Evolutionary conservation across 2,329 filamentous ascomycete species (phyloP), one percentile per base, ranked within the genome.

Genomic region (Parastagonospora nodorum): DNA sequence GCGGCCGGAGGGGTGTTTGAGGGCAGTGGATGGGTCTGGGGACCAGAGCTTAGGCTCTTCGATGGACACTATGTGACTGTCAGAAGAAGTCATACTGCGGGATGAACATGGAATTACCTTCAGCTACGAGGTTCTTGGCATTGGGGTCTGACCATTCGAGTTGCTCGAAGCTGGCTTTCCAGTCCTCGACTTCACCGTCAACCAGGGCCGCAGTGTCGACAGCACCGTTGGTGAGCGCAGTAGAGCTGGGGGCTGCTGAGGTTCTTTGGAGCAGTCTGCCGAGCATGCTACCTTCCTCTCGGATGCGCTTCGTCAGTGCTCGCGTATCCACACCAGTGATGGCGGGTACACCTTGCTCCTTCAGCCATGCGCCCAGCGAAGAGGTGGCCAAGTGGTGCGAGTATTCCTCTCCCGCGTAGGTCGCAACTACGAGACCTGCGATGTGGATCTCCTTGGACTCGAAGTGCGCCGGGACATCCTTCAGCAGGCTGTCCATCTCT

Each of bases 301-400:
- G 85, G 64, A 99, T 96, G 71, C 88, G 88, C 83, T 97, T 97
- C 44, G 94, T 99, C 73, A 99, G 79, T 48, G 90, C 88, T 72
- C 94, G 84, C 38, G 94, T 99, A 78, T 99, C 94, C 54, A 99
- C 88, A 51, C 92, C 94, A 71, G 94, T 94, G 75, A 99, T 92
- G 67, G 92, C 94, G 35, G 94, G 94, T 48, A 99, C 83, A 53
- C 87, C 90, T 76, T 97, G 90, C 77, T 97, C 92, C 80, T 97
- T 96, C 68, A 99, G 83, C 94, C 94, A 99, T 73, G 88, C 83
- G 53, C 93, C 93, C 44, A 99, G 81, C 3, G 93, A 97, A 39
- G 92, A 97, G 60, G 85, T 82, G 39, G 94, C 94, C 51, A 99
- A 83, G 79, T 91, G 91, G 78, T 99, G 94, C 12, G 93, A 97